phyloP scores from a whole-genome alignment of 495 filamentous ascomycete species.

The Xylaria sp. region DNA sequence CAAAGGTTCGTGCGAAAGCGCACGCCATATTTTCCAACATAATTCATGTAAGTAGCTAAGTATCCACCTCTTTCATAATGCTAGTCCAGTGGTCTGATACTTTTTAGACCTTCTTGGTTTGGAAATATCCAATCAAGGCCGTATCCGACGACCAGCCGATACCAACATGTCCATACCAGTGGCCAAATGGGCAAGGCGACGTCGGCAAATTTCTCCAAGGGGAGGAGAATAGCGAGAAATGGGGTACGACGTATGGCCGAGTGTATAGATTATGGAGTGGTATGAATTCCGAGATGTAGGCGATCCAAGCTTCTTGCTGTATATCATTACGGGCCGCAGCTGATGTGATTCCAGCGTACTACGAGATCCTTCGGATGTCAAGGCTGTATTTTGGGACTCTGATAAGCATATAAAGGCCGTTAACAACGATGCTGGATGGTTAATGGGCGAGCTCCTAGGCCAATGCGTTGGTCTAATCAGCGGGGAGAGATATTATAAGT shows the following conservation, averaged over 20 bases:
- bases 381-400: slow-evolving; percentile 44
- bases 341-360: slow-evolving; percentile 34
- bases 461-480: slow-evolving; percentile 48
- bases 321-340: background rate
- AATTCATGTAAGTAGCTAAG: background rate
- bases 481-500: slow-evolving; percentile 35
- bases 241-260: slow-evolving; percentile 34
- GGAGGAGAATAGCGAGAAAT: slow-evolving; percentile 30
- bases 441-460: slow-evolving; percentile 48
- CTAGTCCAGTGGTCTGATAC: background rate
- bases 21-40: background rate
- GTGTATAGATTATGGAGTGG: slow-evolving; percentile 46
- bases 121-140: slow-evolving; percentile 18
- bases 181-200: slow-evolving; percentile 43
- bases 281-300: slow-evolving; percentile 42
- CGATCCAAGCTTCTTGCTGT: background rate
- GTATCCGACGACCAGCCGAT: slow-evolving; percentile 2
- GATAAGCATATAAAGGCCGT: slow-evolving; percentile 42
- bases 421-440: slow-evolving; percentile 44
- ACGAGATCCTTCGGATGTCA: slow-evolving; percentile 36
- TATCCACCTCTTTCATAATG: background rate
- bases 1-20: background rate
- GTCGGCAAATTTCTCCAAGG: slow-evolving; percentile 40
- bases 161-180: slow-evolving; percentile 37
- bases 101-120: slow-evolving; percentile 4